These are phyloP conservation scores for Mycena floridula DNA, from an alignment of 768 basidiomycete species.

Conservation along the genomic window DNA sequence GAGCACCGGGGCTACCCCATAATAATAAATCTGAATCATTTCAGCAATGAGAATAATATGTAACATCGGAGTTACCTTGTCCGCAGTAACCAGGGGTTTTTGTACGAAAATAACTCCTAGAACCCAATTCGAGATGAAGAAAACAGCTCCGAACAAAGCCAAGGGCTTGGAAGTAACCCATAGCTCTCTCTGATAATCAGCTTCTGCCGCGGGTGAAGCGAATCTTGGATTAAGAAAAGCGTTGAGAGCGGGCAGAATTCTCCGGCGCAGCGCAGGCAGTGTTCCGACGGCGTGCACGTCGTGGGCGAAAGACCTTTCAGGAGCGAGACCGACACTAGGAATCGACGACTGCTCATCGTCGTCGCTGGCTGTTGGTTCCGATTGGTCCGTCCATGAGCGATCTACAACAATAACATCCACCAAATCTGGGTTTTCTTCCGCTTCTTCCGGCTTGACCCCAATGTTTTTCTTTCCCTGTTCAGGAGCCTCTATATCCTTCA, in stretches of 20 bases:
- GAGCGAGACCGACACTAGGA: too few species aligned
- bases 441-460: constrained; percentile 7
- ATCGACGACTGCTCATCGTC: neutral
- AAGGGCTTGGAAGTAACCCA: constrained; percentile 12
- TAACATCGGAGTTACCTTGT: constrained; percentile 11
- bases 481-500: neutral
- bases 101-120: constrained; percentile 15
- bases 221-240: constrained; percentile 14
- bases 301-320: neutral
- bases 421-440: constrained; percentile 24
- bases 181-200: constrained; percentile 12
- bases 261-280: neutral
- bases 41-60: neutral
- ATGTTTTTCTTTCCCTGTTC: neutral
- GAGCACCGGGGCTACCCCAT: constrained; percentile 36
- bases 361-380: constrained; percentile 11
- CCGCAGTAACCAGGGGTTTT: constrained; percentile 16
- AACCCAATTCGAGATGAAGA: constrained; percentile 19
- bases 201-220: constrained; percentile 8
- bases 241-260: constrained; percentile 1
- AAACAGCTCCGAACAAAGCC: constrained; percentile 14
- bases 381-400: constrained; percentile 41
- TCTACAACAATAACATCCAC: constrained; percentile 59
- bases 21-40: constrained; percentile 32
- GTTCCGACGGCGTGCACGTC: neutral